A percentile compares a stretch with the other conserved stretches of the same genome.
phyloP scores from a whole-genome alignment of 2,329 filamentous ascomycete species.

The Penicillium vulpinum region DNA sequence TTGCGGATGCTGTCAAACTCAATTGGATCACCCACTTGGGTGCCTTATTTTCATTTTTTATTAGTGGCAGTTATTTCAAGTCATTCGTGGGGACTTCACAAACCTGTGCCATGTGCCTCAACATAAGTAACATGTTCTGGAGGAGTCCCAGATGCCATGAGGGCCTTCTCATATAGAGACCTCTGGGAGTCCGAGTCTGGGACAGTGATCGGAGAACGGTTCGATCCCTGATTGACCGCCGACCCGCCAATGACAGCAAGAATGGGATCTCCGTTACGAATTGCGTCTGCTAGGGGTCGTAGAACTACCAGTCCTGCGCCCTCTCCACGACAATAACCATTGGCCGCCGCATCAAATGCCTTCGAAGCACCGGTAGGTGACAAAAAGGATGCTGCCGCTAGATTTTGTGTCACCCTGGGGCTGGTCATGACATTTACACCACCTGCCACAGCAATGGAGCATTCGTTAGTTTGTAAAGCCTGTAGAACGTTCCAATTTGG shows the following conservation, averaged over 20 bases:
- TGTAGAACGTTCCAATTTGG: not conserved
- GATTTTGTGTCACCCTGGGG: slow-evolving; percentile 24
- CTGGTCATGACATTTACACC: slow-evolving; percentile 37
- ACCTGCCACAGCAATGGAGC: slow-evolving; percentile 35
- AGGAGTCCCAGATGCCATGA: not conserved
- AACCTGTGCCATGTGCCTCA: slow-evolving; percentile 22
- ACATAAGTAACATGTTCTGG: slow-evolving; percentile 16
- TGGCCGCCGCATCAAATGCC: slow-evolving; percentile 42
- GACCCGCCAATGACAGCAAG: slow-evolving; percentile 22
- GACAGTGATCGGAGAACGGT: slow-evolving; percentile 20
- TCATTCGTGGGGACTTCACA: not conserved
- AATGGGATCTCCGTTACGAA: slow-evolving; percentile 20
- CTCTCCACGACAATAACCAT: slow-evolving; percentile 32
- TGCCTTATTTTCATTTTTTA: slow-evolving; percentile 6
- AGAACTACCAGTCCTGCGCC: slow-evolving; percentile 23
- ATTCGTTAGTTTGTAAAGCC: slow-evolving; percentile 25
- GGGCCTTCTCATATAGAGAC: slow-evolving; percentile 13
- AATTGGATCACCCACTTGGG: slow-evolving; percentile 21
- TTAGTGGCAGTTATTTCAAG: not conserved
- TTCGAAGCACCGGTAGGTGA: slow-evolving; percentile 50
- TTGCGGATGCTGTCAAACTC: slow-evolving; percentile 25
- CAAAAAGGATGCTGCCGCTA: slow-evolving; percentile 44
- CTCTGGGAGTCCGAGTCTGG: slow-evolving; percentile 17
- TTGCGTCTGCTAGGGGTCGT: slow-evolving; percentile 21
- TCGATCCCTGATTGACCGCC: slow-evolving; percentile 22